These are phyloP conservation scores for Adansonia rubrostipa DNA, from an alignment of 441 rosid genomes.

Conservation along the genomic window DNA sequence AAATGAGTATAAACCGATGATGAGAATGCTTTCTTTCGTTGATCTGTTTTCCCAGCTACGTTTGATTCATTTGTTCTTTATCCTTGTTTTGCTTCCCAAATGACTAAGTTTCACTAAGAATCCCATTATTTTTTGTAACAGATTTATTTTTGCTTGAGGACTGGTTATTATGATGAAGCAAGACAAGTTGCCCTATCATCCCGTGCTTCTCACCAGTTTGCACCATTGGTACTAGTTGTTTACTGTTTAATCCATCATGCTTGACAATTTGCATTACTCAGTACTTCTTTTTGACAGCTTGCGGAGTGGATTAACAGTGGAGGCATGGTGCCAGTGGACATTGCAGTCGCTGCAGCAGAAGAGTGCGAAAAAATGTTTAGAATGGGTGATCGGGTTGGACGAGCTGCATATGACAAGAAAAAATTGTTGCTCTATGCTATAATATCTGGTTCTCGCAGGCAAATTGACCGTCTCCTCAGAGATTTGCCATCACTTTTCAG, in stretches of 20 bases:
- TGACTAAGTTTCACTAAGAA: slow-evolving; percentile 23
- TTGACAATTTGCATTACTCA: slow-evolving; percentile 26
- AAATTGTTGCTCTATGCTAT: slow-evolving; percentile 85
- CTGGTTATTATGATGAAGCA: slow-evolving; percentile 94
- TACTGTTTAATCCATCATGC: slow-evolving; percentile 22
- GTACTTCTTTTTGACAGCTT: slow-evolving; percentile 61
- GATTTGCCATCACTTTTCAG: slow-evolving; percentile 79
- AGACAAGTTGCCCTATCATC: slow-evolving; percentile 73
- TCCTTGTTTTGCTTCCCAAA: not conserved
- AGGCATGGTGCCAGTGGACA: slow-evolving; percentile 74
- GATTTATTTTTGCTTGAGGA: slow-evolving; percentile 96
- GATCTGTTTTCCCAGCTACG: not conserved
- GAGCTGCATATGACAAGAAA: slow-evolving; percentile 91
- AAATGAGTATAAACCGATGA: slow-evolving; percentile 1
- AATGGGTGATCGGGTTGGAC: slow-evolving; percentile 89
- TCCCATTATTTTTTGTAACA: slow-evolving; percentile 34
- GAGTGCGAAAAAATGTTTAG: slow-evolving; percentile 96
- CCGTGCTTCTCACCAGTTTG: slow-evolving; percentile 85
- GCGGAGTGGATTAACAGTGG: slow-evolving; percentile 92
- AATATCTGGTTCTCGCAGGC: slow-evolving; percentile 88
- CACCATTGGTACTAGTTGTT: slow-evolving; percentile 67
- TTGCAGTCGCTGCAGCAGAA: slow-evolving; percentile 84
- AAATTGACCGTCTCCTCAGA: slow-evolving; percentile 77
- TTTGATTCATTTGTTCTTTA: not conserved
- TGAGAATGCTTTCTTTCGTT: not conserved